Percentiles rank a stretch among this genome's conserved stretches.
Conservation (phyloP, 192 early-diverging fungal species). For the Backusella tuberculispora region DNA sequence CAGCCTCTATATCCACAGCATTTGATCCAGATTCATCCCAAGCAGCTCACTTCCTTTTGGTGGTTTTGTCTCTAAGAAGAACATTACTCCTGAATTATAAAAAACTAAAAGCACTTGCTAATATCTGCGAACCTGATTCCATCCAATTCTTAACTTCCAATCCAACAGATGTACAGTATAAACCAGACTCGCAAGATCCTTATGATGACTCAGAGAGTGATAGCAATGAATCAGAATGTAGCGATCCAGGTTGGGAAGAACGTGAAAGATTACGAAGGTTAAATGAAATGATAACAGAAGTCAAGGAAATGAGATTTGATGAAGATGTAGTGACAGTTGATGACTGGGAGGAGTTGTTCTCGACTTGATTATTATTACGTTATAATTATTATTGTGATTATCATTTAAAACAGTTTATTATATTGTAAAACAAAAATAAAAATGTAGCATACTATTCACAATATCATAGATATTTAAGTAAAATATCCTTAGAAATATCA, state of each 20-base stretch:
- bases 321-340: constrained; percentile 3
- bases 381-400: not conserved
- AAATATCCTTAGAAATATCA: too few relatives aligned
- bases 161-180: constrained; percentile 16
- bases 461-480: not conserved
- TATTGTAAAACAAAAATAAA: constrained; percentile 15
- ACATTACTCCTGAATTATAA: too few relatives aligned
- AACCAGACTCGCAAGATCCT: not conserved
- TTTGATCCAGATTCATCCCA: too few relatives aligned
- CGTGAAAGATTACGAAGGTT: constrained; percentile 11
- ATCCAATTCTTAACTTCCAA: constrained; percentile 11
- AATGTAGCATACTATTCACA: not conserved
- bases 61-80: too few relatives aligned
- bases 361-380: not conserved
- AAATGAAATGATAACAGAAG: constrained; percentile 1
- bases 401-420: constrained; percentile 9
- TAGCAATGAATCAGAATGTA: not conserved
- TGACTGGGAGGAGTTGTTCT: not conserved
- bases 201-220: not conserved
- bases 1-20: not conserved
- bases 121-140: not conserved
- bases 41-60: too few relatives aligned
- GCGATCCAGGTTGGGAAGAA: not conserved
- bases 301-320: not conserved
- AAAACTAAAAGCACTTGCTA: constrained; percentile 1